These are phyloP conservation scores for Tulasnella sp. DNA, from an alignment of 768 basidiomycete genomes.

Conservation along the genomic window DNA sequence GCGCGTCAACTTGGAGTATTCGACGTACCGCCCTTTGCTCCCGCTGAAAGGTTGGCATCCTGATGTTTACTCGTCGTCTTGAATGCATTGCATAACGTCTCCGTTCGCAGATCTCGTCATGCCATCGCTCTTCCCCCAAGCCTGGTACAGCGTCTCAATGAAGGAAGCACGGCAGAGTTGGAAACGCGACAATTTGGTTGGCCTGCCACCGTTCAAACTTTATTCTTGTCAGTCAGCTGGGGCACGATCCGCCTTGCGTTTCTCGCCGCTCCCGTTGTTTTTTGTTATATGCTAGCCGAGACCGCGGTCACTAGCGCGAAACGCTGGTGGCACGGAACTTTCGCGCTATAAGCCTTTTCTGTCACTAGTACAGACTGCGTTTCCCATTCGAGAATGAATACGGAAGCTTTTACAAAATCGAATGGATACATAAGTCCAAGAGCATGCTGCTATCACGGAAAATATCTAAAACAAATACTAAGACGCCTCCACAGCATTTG, in stretches of 20 bases:
- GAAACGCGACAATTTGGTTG: conserved; percentile 4
- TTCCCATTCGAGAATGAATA: background rate
- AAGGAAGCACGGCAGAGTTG: conserved; percentile 2
- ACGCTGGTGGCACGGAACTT: conserved; percentile 4
- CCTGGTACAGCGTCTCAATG: conserved; percentile 7
- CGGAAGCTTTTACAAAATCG: background rate
- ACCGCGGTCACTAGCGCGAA: background rate
- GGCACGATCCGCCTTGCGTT: conserved; percentile 1
- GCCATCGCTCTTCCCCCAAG: conserved; percentile 10
- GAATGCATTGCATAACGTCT: background rate
- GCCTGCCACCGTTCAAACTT: background rate
- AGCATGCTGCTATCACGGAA: background rate
- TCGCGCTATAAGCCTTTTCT: background rate
- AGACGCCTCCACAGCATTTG: conserved; percentile 12
- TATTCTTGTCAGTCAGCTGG: background rate
- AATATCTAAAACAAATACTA: conserved; percentile 3
- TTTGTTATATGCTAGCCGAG: background rate
- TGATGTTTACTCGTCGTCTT: background rate
- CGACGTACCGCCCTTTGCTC: background rate
- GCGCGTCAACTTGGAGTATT: background rate
- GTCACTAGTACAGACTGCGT: background rate
- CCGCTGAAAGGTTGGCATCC: background rate
- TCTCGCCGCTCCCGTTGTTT: conserved; percentile 2
- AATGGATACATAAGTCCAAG: conserved; percentile 3
- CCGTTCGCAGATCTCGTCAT: conserved; percentile 1